phyloP scores from a whole-genome alignment of 495 filamentous ascomycete species.

The Lindgomyces ingoldianus region DNA sequence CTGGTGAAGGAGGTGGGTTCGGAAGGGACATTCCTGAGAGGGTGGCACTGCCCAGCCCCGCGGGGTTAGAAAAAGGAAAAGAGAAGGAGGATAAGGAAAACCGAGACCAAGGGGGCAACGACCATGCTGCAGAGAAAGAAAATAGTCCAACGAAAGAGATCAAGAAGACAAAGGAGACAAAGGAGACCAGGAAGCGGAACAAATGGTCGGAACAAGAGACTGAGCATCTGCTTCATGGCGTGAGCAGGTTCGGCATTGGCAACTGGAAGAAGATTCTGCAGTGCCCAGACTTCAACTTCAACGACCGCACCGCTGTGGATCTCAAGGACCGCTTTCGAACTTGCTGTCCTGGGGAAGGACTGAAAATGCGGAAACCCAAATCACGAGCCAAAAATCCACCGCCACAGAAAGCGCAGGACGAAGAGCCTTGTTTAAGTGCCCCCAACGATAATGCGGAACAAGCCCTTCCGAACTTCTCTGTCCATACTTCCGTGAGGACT shows the following conservation, averaged over 20 bases:
- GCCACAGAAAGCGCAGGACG: neutral
- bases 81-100: slow-evolving; percentile 4
- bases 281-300: slow-evolving; percentile 71
- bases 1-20: slow-evolving; percentile 28
- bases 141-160: no score
- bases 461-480: neutral
- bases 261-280: slow-evolving; percentile 86
- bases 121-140: neutral
- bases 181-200: slow-evolving; percentile 36
- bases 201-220: slow-evolving; percentile 86
- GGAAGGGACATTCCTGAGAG: slow-evolving; percentile 20
- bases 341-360: slow-evolving; percentile 60
- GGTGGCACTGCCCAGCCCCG: slow-evolving; percentile 3
- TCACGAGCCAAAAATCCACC: neutral
- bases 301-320: slow-evolving; percentile 73
- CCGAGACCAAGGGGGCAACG: neutral
- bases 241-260: slow-evolving; percentile 78
- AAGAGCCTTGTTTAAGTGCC: neutral
- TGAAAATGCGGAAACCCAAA: slow-evolving; percentile 17
- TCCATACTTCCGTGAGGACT: neutral
- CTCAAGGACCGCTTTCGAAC: slow-evolving; percentile 83
- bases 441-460: neutral
- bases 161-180: slow-evolving; percentile 2
- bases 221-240: slow-evolving; percentile 70
- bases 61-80: neutral